phyloP scores from a whole-genome alignment of 2,329 filamentous ascomycete genomes.

The Ceratocystis huliohia region DNA sequence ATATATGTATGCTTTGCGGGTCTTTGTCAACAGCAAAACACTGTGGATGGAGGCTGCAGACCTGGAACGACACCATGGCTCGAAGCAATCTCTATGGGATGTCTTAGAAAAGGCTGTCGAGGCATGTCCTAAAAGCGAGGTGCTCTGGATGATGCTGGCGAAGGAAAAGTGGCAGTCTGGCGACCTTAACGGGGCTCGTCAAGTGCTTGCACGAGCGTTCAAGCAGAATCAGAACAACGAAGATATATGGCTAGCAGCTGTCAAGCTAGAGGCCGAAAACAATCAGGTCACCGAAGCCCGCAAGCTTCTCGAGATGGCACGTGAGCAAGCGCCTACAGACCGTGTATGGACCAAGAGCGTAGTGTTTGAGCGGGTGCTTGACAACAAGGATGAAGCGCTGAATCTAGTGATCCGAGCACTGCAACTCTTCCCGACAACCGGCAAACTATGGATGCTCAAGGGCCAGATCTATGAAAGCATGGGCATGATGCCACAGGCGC shows the following conservation, averaged over 20 bases:
- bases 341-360: constrained; percentile 96
- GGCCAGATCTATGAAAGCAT: constrained; percentile 90
- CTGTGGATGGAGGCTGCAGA: constrained; percentile 87
- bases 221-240: constrained; percentile 93
- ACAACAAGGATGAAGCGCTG: constrained; percentile 66
- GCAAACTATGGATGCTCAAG: constrained; percentile 98
- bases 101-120: constrained; percentile 88
- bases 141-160: constrained; percentile 90
- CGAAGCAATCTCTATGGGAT: constrained; percentile 67
- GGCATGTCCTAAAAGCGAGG: constrained; percentile 79
- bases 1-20: constrained; percentile 75
- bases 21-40: constrained; percentile 78
- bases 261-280: constrained; percentile 90
- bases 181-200: constrained; percentile 72
- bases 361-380: constrained; percentile 77
- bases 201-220: constrained; percentile 79
- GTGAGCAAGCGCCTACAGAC: constrained; percentile 82
- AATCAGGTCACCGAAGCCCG: constrained; percentile 70
- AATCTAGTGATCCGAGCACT: constrained; percentile 79
- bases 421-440: constrained; percentile 68
- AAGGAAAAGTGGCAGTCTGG: constrained; percentile 88
- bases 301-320: constrained; percentile 66
- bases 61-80: constrained; percentile 79
- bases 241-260: constrained; percentile 92
- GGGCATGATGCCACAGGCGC: constrained; percentile 66